These are phyloP conservation scores for Thelonectria discophora DNA, from an alignment of 2,329 filamentous ascomycete species.

Conservation along the genomic window DNA sequence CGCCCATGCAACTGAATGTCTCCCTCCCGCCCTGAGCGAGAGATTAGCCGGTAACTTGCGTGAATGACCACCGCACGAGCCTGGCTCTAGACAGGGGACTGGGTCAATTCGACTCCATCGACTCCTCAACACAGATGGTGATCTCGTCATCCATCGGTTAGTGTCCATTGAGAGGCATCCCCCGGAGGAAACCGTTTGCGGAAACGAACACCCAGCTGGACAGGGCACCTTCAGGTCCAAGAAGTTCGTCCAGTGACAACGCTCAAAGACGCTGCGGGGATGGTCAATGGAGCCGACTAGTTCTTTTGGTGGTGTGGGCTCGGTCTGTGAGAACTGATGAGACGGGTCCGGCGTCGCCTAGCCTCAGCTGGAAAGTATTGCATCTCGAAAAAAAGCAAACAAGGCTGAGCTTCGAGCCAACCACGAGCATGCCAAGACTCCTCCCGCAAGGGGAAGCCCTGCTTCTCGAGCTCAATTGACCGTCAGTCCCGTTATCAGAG, in stretches of 20 bases:
- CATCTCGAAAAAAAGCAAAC: constrained; percentile 39
- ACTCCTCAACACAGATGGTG: constrained; percentile 26
- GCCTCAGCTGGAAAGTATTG: constrained; percentile 35
- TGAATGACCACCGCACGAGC: constrained; percentile 39
- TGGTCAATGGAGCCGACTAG: constrained; percentile 17
- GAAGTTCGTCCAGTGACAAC: constrained; percentile 10
- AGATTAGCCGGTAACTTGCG: constrained; percentile 26
- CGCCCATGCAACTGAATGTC: constrained; percentile 12
- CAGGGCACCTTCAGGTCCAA: constrained; percentile 11
- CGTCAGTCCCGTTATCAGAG: constrained; percentile 17
- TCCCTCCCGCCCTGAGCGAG: constrained; percentile 29
- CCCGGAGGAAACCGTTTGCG: constrained; percentile 20
- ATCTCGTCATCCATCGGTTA: constrained; percentile 25
- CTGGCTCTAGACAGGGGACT: constrained; percentile 35
- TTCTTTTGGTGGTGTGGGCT: constrained; percentile 15
- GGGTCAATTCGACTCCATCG: constrained; percentile 13
- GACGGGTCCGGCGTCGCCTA: constrained; percentile 31
- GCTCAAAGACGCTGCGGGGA: constrained; percentile 9
- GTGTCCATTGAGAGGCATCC: constrained; percentile 6
- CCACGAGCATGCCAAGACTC: constrained; percentile 25
- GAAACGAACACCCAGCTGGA: constrained; percentile 14
- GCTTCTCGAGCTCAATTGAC: constrained; percentile 31
- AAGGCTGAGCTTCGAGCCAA: constrained; percentile 33
- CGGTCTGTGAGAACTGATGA: background rate
- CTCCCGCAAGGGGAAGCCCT: constrained; percentile 35